These are phyloP conservation scores for Schizosaccharomyces osmophilus DNA, from an alignment of 805 yeast genomes.

Conservation along the genomic window DNA sequence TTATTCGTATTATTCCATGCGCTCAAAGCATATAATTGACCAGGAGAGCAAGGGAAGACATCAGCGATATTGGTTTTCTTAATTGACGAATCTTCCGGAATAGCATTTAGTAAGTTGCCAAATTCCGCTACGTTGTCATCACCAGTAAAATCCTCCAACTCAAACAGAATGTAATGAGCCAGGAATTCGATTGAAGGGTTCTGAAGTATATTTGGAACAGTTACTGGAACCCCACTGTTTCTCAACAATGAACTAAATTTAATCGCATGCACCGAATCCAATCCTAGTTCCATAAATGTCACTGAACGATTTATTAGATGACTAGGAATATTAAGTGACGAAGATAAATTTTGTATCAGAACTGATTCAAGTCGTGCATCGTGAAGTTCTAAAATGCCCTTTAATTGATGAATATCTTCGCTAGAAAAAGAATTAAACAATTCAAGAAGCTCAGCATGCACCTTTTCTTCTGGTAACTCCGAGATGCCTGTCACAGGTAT, in stretches of 20 bases:
- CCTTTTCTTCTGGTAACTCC: too few species aligned
- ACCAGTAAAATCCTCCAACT: not conserved
- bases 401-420: too few species aligned
- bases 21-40: constrained; percentile 9
- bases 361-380: too few species aligned
- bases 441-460: too few species aligned
- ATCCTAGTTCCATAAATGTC: constrained; percentile 2
- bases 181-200: constrained; percentile 4
- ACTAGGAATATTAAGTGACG: not conserved
- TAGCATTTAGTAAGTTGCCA: not conserved
- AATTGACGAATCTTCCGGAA: not conserved
- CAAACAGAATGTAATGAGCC: not conserved
- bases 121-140: not conserved
- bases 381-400: too few species aligned
- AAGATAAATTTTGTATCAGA: not conserved
- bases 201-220: constrained; percentile 7
- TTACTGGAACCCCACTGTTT: constrained; percentile 2
- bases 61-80: not conserved
- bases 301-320: not conserved
- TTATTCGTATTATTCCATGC: constrained; percentile 7
- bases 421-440: too few species aligned
- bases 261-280: constrained; percentile 11
- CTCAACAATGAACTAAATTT: constrained; percentile 5
- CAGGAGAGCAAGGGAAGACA: constrained; percentile 7
- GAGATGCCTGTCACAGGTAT: too few species aligned